These are phyloP conservation scores for Choiromyces venosus DNA, from an alignment of 495 filamentous ascomycete genomes.

Conservation along the genomic window DNA sequence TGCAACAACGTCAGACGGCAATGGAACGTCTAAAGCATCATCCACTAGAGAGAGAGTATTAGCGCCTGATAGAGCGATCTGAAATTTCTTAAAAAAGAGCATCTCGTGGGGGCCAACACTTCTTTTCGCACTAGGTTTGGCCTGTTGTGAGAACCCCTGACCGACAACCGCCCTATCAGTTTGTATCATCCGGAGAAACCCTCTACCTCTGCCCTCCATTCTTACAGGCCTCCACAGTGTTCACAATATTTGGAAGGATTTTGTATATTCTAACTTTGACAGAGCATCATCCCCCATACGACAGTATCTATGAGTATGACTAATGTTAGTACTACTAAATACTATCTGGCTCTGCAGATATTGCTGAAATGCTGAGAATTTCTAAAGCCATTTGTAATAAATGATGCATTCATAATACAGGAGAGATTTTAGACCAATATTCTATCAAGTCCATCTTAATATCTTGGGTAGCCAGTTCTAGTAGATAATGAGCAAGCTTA, in stretches of 20 bases:
- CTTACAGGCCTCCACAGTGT: not conserved
- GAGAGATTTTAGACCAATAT: no score
- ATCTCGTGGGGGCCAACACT: not conserved
- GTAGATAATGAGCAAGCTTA: no score
- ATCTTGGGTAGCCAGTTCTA: no score
- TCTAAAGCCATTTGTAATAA: no score
- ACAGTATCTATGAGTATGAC: no score
- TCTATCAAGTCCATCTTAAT: no score
- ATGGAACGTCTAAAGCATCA: not conserved
- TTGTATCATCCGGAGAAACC: conserved; percentile 16
- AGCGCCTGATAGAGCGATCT: not conserved
- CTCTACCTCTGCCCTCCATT: conserved; percentile 31
- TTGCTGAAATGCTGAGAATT: no score
- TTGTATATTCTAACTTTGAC: no score
- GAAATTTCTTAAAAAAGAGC: not conserved
- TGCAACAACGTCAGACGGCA: not conserved
- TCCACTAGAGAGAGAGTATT: not conserved
- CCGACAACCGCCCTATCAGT: conserved; percentile 7
- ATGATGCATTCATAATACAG: no score
- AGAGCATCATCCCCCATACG: no score
- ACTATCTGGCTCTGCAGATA: no score
- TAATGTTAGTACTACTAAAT: no score
- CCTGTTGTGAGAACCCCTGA: not conserved
- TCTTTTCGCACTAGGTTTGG: not conserved
- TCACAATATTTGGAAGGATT: conserved; percentile 10